Evolutionary conservation across 2,329 filamentous ascomycete genomes (phyloP).

Genomic region (Lachnum nothofagi): DNA sequence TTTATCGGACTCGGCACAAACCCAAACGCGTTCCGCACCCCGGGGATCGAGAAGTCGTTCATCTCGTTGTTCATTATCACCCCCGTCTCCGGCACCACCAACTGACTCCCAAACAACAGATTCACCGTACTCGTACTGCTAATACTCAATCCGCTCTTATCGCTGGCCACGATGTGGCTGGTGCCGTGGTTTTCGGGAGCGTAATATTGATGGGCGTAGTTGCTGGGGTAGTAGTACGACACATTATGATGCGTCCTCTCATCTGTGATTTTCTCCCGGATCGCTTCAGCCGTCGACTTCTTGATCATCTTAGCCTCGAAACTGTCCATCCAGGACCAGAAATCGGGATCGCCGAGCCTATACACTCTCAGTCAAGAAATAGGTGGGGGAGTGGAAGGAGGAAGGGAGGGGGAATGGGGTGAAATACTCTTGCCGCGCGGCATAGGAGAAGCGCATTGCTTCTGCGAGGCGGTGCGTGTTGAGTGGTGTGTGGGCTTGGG

Average conservation of each 20-base stretch:
- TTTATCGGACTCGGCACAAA: slow-evolving; percentile 76
- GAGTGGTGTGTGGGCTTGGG: slow-evolving; percentile 47
- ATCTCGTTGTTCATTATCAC: slow-evolving; percentile 52
- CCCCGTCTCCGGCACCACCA: slow-evolving; percentile 71
- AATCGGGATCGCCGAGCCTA: slow-evolving; percentile 79
- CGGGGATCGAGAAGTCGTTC: slow-evolving; percentile 83
- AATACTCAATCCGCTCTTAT: slow-evolving; percentile 68
- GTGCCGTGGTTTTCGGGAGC: slow-evolving; percentile 68
- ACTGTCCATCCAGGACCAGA: slow-evolving; percentile 55
- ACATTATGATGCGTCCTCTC: slow-evolving; percentile 60
- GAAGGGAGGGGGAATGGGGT: too few relatives aligned
- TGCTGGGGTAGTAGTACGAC: slow-evolving; percentile 65
- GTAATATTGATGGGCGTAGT: slow-evolving; percentile 56
- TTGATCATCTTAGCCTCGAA: slow-evolving; percentile 67
- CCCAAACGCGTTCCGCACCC: slow-evolving; percentile 72
- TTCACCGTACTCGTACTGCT: slow-evolving; percentile 85
- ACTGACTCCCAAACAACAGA: slow-evolving; percentile 71
- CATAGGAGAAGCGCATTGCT: slow-evolving; percentile 86
- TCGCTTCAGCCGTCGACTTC: slow-evolving; percentile 50
- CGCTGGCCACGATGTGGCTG: slow-evolving; percentile 67
- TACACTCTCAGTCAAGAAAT: too few relatives aligned
- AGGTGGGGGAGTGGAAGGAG: too few relatives aligned
- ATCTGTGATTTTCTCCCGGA: slow-evolving; percentile 67
- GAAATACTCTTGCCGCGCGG: slow-evolving; percentile 66
- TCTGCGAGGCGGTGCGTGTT: slow-evolving; percentile 81